phyloP scores from a whole-genome alignment of 2,329 filamentous ascomycete genomes.

The Beauveria sp. region DNA sequence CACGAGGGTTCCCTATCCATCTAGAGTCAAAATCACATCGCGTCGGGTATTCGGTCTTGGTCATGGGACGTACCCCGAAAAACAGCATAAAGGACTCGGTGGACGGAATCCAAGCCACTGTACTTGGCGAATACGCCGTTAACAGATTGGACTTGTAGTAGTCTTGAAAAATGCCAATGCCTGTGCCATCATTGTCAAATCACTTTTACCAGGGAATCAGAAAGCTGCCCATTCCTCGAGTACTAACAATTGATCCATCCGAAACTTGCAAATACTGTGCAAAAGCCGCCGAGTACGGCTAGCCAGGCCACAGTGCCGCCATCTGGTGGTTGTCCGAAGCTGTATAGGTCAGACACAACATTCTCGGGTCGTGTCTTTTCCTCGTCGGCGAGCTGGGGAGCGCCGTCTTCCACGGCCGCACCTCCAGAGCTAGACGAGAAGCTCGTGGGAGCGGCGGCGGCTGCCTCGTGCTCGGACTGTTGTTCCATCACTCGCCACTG shows the following conservation, averaged over 20 bases:
- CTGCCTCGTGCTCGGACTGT: background rate
- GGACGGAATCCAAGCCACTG: background rate
- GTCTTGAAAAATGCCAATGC: background rate
- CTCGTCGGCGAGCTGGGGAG: background rate
- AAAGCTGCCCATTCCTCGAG: background rate
- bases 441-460: background rate
- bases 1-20: conserved; percentile 24
- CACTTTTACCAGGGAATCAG: background rate
- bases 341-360: background rate
- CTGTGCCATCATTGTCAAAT: background rate
- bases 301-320: background rate
- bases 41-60: too few species aligned
- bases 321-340: background rate
- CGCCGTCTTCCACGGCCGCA: background rate
- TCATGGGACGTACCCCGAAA: background rate
- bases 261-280: background rate
- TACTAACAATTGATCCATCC: background rate
- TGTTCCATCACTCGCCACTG: background rate
- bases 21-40: background rate
- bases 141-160: background rate
- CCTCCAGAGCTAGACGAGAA: background rate
- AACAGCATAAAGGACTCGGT: conserved; percentile 5
- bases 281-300: background rate
- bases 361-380: background rate
- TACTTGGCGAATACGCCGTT: background rate